Evolutionary conservation across 2,329 filamentous ascomycete genomes (phyloP).

Genomic region (Paecilomyces sp.): DNA sequence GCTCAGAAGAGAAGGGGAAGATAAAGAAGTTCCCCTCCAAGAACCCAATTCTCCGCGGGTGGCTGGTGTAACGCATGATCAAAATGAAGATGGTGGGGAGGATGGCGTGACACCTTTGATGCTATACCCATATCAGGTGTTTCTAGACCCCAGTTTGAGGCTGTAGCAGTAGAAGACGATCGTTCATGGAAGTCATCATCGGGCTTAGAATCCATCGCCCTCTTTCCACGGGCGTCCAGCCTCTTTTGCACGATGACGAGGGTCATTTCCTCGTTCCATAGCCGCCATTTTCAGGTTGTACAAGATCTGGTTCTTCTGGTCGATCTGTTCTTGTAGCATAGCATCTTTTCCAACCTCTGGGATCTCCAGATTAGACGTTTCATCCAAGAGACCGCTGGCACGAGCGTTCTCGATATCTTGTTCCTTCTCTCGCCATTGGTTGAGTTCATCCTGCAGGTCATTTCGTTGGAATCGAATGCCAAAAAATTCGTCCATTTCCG

Average conservation of each 20-base stretch:
- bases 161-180: neutral
- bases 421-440: slow-evolving; percentile 34
- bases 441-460: slow-evolving; percentile 28
- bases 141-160: neutral
- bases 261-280: slow-evolving; percentile 44
- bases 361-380: slow-evolving; percentile 20
- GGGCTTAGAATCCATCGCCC: slow-evolving; percentile 47
- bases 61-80: neutral
- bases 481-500: slow-evolving; percentile 43
- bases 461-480: slow-evolving; percentile 37
- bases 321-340: slow-evolving; percentile 39
- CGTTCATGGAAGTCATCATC: neutral
- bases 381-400: slow-evolving; percentile 14
- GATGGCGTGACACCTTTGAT: neutral
- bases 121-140: neutral
- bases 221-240: slow-evolving; percentile 49
- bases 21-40: neutral
- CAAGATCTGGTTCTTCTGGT: slow-evolving; percentile 36
- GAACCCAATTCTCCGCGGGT: neutral
- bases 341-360: slow-evolving; percentile 38
- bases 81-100: neutral
- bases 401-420: slow-evolving; percentile 22
- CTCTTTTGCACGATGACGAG: slow-evolving; percentile 45
- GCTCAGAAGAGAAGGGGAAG: neutral
- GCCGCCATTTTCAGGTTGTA: slow-evolving; percentile 38